A percentile compares a stretch with the other conserved stretches of the same genome.
Evolutionary conservation across 2,329 filamentous ascomycete species (phyloP).

Genomic region (Herpotrichia juniperi): DNA sequence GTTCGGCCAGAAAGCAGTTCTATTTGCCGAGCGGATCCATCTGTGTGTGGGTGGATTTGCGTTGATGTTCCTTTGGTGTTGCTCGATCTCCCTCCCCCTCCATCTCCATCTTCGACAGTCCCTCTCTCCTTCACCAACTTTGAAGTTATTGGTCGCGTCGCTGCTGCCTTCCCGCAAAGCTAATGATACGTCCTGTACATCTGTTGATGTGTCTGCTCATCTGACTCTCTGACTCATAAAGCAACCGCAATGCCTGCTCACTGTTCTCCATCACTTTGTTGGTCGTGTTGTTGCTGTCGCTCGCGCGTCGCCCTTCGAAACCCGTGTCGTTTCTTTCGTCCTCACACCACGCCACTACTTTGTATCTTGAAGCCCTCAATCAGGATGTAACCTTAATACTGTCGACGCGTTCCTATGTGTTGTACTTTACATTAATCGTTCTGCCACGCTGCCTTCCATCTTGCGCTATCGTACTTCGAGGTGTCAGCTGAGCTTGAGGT

Average conservation of each 20-base stretch:
- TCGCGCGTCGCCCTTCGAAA: neutral
- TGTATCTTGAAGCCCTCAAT: neutral
- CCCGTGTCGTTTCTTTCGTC: conserved; percentile 26
- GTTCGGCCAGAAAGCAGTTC: conserved; percentile 9
- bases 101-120: conserved; percentile 2
- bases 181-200: conserved; percentile 3
- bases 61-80: neutral
- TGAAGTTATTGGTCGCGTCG: conserved; percentile 6
- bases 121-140: neutral
- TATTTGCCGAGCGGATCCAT: conserved; percentile 25
- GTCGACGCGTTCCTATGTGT: too few relatives aligned
- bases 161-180: conserved; percentile 12
- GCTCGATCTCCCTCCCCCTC: neutral
- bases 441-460: neutral
- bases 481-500: conserved; percentile 17
- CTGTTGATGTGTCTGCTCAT: neutral
- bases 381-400: neutral
- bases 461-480: neutral
- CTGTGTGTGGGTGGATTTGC: neutral
- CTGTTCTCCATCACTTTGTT: neutral
- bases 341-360: conserved; percentile 16
- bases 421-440: neutral
- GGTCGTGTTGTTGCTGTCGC: conserved; percentile 5
- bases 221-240: conserved; percentile 3
- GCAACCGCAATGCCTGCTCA: neutral